These are phyloP conservation scores for Trichoderma orchidacearum DNA, from an alignment of 495 filamentous ascomycete genomes.

Conservation along the genomic window DNA sequence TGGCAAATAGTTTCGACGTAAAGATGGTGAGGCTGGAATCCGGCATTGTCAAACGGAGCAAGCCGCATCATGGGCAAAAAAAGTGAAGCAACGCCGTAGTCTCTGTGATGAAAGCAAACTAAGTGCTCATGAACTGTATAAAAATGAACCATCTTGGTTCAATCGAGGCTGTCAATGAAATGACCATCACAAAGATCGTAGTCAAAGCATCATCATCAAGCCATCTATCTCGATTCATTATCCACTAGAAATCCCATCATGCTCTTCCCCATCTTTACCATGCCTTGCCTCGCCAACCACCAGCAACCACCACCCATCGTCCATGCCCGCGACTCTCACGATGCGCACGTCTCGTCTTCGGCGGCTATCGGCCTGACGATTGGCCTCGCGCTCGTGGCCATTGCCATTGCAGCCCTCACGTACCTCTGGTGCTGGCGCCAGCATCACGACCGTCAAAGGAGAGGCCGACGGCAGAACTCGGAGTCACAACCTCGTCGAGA, in stretches of 20 bases:
- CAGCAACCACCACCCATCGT: background rate
- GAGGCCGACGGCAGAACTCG: background rate
- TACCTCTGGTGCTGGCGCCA: constrained; percentile 1
- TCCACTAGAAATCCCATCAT: background rate
- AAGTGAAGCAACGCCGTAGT: background rate
- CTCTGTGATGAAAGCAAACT: background rate
- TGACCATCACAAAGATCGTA: too few species aligned
- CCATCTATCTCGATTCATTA: too few species aligned
- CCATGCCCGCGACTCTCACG: background rate
- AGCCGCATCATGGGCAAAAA: background rate
- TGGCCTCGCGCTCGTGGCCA: background rate
- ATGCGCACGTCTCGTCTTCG: background rate
- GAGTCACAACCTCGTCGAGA: background rate
- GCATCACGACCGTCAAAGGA: background rate
- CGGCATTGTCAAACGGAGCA: background rate
- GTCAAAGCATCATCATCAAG: too few species aligned
- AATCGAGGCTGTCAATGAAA: too few species aligned
- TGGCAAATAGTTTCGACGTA: background rate
- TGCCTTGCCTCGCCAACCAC: background rate
- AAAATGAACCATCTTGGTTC: background rate
- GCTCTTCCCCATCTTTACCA: background rate
- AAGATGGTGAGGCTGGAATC: background rate
- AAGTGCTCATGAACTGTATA: background rate
- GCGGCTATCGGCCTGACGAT: background rate
- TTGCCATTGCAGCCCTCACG: background rate